Evolutionary conservation across 805 yeast genomes (phyloP), one percentile per base, ranked within the genome.

Genomic region (Metschnikowia borealis): DNA sequence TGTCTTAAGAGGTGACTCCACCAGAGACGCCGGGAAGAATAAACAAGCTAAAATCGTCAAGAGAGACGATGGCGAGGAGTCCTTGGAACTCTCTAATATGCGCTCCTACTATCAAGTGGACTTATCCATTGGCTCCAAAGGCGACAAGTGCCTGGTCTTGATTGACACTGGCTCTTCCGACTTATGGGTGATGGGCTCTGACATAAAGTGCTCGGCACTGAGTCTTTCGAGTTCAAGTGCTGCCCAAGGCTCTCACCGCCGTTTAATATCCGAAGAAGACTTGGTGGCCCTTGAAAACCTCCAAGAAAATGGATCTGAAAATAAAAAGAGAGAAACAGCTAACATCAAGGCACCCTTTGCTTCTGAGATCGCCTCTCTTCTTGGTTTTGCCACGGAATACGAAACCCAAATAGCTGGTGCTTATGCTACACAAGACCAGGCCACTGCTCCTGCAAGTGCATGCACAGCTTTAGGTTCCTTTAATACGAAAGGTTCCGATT

Each of bases 391-490:
- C 17, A 14, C 43, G 15, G 38, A 21, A 7, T 33, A 10, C 20
- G 40, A 6, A 18, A 14, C 38, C 20, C 10, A 17, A 6, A 5
- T 31, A 5, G 33, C 15, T 10, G 46, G 40, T 23, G 8, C 3
- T 11, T 23, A 13, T 13, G 38, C 38, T 13, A 35, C 46, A 8
- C 23, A 11, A 23, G 40, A 10, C 5, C 26, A n/a, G 40, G 42
- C 42, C 23, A 15, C 13, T 42, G 45, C 31, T 11, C 45, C 45
- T 15, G 47, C 74, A 21, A 62, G 68, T 49, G 68, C 73, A 7
- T 80, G 84, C 57, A 67, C 75, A 2, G 40, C 57, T 11, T 70
- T 70, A 57, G 84, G 84, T 5, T 75, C 83, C 1, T 80, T 79
- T 60, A 71, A 74, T 56, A 68, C 76, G 6, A 60, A 57, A 5